Evolutionary conservation across 352 stramenopile genomes (phyloP).

Genomic region (Phytophthora cryptogea): DNA sequence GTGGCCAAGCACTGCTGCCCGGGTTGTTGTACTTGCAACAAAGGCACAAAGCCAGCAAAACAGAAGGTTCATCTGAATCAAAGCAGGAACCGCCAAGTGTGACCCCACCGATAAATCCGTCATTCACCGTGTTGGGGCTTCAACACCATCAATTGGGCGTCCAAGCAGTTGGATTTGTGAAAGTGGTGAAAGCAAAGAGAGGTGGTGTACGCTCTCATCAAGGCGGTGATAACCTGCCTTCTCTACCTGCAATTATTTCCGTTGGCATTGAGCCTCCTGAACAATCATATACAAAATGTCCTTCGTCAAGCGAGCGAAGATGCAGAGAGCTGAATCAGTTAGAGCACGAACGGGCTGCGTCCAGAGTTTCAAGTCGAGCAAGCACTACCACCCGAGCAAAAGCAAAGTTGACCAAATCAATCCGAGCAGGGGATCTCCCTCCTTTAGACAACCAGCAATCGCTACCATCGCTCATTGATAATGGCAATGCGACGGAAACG

Average conservation of each 20-base stretch:
- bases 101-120: conserved; percentile 6
- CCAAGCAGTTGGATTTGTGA: background rate
- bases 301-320: conserved; percentile 5
- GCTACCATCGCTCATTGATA: conserved; percentile 3
- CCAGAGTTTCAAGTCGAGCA: background rate
- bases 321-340: conserved; percentile 14
- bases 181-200: background rate
- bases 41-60: conserved; percentile 22
- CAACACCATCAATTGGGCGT: conserved; percentile 10
- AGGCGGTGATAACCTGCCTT: conserved; percentile 2
- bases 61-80: background rate
- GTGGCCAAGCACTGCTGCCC: conserved; percentile 61
- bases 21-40: conserved; percentile 50
- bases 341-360: conserved; percentile 14
- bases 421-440: conserved; percentile 5
- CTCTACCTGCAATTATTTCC: conserved; percentile 8
- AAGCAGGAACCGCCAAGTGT: background rate
- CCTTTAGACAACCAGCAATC: conserved; percentile 14
- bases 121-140: conserved; percentile 29
- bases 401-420: conserved; percentile 6
- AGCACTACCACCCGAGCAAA: conserved; percentile 1
- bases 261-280: conserved; percentile 9
- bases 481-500: conserved; percentile 20
- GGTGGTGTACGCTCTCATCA: background rate
- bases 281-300: background rate